These are phyloP conservation scores for Podospora pseudoanserina DNA, from an alignment of 495 filamentous ascomycete genomes.

Conservation along the genomic window DNA sequence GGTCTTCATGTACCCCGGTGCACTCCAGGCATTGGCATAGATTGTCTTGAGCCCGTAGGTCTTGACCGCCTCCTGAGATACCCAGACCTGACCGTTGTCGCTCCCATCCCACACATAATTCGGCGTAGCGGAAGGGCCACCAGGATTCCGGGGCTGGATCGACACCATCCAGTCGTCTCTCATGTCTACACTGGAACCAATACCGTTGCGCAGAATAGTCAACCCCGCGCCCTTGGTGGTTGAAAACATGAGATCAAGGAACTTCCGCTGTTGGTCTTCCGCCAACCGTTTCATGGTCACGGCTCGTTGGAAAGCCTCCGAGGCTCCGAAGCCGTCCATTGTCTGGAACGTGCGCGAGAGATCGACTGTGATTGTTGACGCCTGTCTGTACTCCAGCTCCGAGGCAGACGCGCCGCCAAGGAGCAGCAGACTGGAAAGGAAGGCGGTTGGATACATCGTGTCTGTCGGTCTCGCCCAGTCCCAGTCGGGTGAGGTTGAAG, in stretches of 20 bases:
- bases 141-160: slow-evolving; percentile 43
- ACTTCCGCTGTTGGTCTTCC: slow-evolving; percentile 34
- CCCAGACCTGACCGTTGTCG: slow-evolving; percentile 49
- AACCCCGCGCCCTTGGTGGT: slow-evolving; percentile 46
- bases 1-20: slow-evolving; percentile 58
- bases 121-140: slow-evolving; percentile 30
- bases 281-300: slow-evolving; percentile 33
- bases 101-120: slow-evolving; percentile 45
- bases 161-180: slow-evolving; percentile 40
- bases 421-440: neutral
- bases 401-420: neutral
- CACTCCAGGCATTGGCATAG: slow-evolving; percentile 56
- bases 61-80: slow-evolving; percentile 43
- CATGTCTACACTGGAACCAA: slow-evolving; percentile 45
- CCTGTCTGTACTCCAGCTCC: slow-evolving; percentile 9
- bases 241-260: slow-evolving; percentile 48
- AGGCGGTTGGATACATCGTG: neutral
- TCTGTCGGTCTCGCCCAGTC: neutral
- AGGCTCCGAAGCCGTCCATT: slow-evolving; percentile 51
- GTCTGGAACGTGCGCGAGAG: slow-evolving; percentile 39
- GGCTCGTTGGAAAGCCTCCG: slow-evolving; percentile 50
- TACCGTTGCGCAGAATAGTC: slow-evolving; percentile 54
- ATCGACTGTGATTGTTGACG: slow-evolving; percentile 37
- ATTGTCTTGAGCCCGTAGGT: slow-evolving; percentile 47
- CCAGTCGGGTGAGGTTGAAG: neutral